phyloP scores from a whole-genome alignment of 116 monocot genomes.

The Papilionanthe hybrid region DNA sequence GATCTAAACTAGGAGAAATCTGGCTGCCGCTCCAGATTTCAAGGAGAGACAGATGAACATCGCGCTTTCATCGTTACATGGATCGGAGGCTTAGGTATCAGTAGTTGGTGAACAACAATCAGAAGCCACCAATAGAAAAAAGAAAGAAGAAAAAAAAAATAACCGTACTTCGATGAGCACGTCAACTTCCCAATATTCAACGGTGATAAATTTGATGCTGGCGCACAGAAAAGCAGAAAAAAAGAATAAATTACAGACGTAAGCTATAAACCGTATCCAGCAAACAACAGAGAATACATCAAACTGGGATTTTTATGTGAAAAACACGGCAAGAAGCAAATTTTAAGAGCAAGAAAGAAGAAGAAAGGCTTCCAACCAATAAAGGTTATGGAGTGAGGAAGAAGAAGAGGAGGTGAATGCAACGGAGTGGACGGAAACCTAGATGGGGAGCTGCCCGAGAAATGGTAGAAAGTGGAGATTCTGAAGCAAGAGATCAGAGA shows the following conservation, averaged over 20 bases:
- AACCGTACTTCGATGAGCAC: neutral
- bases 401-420: neutral
- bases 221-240: neutral
- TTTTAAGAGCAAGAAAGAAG: neutral
- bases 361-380: neutral
- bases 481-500: neutral
- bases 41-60: neutral
- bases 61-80: neutral
- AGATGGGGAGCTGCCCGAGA: neutral
- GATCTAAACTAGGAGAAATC: neutral
- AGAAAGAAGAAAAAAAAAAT: neutral
- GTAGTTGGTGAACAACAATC: conserved; percentile 4
- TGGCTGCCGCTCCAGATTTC: neutral
- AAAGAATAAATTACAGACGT: neutral
- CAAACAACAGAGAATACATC: neutral
- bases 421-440: conserved; percentile 6
- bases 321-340: neutral
- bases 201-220: neutral
- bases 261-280: neutral
- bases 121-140: neutral
- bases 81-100: neutral
- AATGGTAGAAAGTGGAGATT: neutral
- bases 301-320: conserved; percentile 3
- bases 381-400: neutral
- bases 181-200: neutral